Evolutionary conservation across 805 yeast genomes (phyloP).

Genomic region (Dipodascus geniculatus): DNA sequence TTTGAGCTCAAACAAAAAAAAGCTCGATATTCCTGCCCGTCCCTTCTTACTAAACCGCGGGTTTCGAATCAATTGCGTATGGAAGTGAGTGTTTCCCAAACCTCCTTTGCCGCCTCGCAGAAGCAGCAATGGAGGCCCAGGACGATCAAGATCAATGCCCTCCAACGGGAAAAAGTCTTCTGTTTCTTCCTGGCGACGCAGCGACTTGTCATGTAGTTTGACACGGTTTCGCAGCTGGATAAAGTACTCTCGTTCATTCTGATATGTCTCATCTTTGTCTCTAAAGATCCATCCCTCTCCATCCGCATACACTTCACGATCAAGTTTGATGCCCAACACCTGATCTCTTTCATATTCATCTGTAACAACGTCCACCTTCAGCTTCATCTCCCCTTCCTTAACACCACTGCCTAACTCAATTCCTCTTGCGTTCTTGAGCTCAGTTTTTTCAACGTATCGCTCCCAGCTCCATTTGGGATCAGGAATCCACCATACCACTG

Average conservation of each 20-base stretch:
- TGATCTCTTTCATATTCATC: conserved; percentile 17
- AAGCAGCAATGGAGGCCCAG: conserved; percentile 55
- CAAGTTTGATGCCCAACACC: conserved; percentile 22
- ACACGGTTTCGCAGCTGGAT: conserved; percentile 51
- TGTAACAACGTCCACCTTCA: conserved; percentile 10
- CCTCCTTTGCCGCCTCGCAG: conserved; percentile 89
- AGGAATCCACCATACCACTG: conserved; percentile 75
- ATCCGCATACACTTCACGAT: conserved; percentile 46
- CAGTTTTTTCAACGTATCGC: conserved; percentile 3
- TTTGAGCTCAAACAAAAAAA: conserved; percentile 73
- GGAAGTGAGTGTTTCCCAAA: conserved; percentile 90
- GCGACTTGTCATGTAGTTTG: conserved; percentile 47
- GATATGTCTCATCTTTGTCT: conserved; percentile 64
- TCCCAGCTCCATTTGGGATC: conserved; percentile 35
- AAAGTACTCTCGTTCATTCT: conserved; percentile 56
- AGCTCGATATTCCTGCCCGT: conserved; percentile 50
- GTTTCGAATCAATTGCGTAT: conserved; percentile 71
- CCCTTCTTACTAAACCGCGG: conserved; percentile 85
- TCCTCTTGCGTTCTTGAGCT: conserved; percentile 3
- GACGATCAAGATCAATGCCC: conserved; percentile 63
- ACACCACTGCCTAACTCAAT: conserved; percentile 4
- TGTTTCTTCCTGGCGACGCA: conserved; percentile 43
- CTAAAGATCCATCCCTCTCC: conserved; percentile 89
- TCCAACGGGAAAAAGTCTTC: conserved; percentile 64
- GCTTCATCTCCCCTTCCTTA: conserved; percentile 17